These are phyloP conservation scores for Mycena citricolor DNA, from an alignment of 1,284 basidiomycete genomes.

Conservation along the genomic window DNA sequence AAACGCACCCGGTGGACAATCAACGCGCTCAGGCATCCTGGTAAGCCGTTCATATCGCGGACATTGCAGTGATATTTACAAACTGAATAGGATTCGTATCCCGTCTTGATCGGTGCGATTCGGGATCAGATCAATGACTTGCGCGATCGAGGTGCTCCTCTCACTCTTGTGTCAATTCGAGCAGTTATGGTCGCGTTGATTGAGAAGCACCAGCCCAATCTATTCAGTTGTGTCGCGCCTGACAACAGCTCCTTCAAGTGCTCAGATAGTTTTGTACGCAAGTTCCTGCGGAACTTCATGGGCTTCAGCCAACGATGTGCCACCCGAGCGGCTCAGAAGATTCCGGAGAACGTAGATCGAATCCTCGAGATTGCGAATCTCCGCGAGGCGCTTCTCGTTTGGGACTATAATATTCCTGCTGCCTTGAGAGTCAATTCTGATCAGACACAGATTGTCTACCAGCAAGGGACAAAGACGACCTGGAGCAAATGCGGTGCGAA, in stretches of 20 bases:
- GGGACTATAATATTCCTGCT: constrained; percentile 23
- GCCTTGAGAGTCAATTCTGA: constrained; percentile 30
- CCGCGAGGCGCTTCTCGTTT: constrained; percentile 23
- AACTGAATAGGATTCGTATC: constrained; percentile 17
- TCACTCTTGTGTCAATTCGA: constrained; percentile 26
- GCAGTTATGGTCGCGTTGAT: constrained; percentile 29
- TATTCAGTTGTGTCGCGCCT: constrained; percentile 22
- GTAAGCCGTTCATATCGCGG: too few relatives aligned
- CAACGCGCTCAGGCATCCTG: constrained; percentile 21
- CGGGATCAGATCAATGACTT: constrained; percentile 23
- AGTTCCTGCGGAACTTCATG: constrained; percentile 25
- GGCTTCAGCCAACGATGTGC: constrained; percentile 26
- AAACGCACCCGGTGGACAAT: constrained; percentile 16
- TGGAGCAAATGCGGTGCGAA: constrained; percentile 27
- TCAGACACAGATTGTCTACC: constrained; percentile 30
- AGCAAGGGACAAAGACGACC: constrained; percentile 23
- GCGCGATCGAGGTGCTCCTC: constrained; percentile 14
- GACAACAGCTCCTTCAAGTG: constrained; percentile 28
- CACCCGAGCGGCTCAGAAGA: constrained; percentile 31
- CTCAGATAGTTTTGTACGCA: constrained; percentile 29
- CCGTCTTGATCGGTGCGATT: too few relatives aligned
- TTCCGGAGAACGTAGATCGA: constrained; percentile 22
- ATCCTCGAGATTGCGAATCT: constrained; percentile 20
- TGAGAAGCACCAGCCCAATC: constrained; percentile 15
- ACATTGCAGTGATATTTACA: too few relatives aligned